Evolutionary conservation across 1,139 yeast genomes (phyloP).

Genomic region (Pichia sp.): DNA sequence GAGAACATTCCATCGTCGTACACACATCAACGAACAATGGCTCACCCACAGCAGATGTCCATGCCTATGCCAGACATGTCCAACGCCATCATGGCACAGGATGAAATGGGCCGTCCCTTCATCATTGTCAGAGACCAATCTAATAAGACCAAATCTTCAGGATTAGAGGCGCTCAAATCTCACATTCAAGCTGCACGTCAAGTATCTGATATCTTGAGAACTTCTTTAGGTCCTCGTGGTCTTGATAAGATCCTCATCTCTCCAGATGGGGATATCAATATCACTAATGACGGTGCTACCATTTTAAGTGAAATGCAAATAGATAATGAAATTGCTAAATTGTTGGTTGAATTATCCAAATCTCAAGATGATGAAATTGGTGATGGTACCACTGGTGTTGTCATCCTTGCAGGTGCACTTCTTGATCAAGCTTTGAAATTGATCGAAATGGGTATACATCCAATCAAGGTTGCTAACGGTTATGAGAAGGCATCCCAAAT

Average conservation of each 20-base stretch:
- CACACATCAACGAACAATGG: slow-evolving; percentile 11
- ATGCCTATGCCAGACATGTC: slow-evolving; percentile 91
- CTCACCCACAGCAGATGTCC: slow-evolving; percentile 26
- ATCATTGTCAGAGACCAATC: slow-evolving; percentile 98
- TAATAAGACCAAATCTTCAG: slow-evolving; percentile 83
- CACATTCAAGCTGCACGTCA: slow-evolving; percentile 96
- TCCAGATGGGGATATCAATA: slow-evolving; percentile 97
- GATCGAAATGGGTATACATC: slow-evolving; percentile 95
- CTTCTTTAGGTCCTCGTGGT: slow-evolving; percentile 98
- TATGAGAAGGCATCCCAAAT: slow-evolving; percentile 95
- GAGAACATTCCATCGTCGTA: slow-evolving; percentile 3
- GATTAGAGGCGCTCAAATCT: slow-evolving; percentile 89
- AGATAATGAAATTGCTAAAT: slow-evolving; percentile 92
- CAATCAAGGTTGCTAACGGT: slow-evolving; percentile 94
- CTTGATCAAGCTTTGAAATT: slow-evolving; percentile 92
- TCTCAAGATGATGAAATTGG: slow-evolving; percentile 99
- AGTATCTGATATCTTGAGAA: slow-evolving; percentile 85
- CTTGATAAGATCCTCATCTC: slow-evolving; percentile 85
- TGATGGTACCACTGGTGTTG: slow-evolving; percentile 99
- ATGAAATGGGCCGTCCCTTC: slow-evolving; percentile 98
- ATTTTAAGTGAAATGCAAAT: slow-evolving; percentile 93
- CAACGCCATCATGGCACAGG: slow-evolving; percentile 97
- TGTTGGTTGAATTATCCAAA: slow-evolving; percentile 86
- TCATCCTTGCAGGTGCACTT: slow-evolving; percentile 89
- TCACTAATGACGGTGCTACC: slow-evolving; percentile 98